Evolutionary conservation across 306 rosid species (phyloP).

Genomic region (Fagus crenata): DNA sequence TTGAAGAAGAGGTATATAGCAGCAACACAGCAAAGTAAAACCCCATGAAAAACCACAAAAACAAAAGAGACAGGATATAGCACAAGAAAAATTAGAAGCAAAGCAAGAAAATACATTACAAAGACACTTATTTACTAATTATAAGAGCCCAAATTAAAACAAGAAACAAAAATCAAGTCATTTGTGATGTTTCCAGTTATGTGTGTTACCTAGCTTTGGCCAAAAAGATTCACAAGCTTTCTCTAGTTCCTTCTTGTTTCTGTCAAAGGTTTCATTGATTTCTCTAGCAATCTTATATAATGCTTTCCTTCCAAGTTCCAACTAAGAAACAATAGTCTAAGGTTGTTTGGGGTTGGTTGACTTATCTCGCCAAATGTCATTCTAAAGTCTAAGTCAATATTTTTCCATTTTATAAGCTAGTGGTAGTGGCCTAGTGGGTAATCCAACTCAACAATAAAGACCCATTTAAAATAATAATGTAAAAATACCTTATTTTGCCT

Average conservation of each 20-base stretch:
- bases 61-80: neutral
- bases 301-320: neutral
- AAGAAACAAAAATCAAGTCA: neutral
- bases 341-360: neutral
- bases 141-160: neutral
- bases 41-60: neutral
- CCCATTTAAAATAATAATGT: too few species aligned
- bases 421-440: too few species aligned
- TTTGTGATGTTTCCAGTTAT: neutral
- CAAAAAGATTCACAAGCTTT: neutral
- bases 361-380: neutral
- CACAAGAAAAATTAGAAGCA: neutral
- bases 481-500: too few species aligned
- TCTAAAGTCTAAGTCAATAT: neutral
- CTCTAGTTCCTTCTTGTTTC: neutral
- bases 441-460: too few species aligned
- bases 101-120: neutral
- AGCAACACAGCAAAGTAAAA: neutral
- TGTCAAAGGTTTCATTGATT: neutral
- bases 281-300: neutral
- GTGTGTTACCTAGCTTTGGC: neutral
- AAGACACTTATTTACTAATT: neutral
- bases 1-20: neutral
- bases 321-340: neutral
- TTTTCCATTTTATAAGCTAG: too few species aligned